phyloP scores from a whole-genome alignment of 371 early-diverging fungal species.

The Mortierella sp. region DNA sequence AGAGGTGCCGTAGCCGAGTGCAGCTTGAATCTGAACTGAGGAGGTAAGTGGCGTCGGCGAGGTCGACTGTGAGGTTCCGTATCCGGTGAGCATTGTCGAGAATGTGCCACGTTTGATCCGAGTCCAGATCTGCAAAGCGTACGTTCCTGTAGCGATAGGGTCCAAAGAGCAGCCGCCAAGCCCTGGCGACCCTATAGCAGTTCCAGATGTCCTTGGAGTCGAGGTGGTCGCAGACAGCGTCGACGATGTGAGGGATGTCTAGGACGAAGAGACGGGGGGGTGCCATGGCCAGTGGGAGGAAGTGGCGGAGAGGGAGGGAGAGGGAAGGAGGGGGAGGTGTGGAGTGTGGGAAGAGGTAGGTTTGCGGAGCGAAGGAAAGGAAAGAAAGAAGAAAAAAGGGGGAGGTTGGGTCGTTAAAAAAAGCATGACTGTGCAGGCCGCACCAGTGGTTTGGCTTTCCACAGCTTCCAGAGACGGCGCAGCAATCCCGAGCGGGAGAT shows the following conservation, averaged over 20 bases:
- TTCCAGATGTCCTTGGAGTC: constrained; percentile 1
- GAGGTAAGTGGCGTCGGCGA: constrained; percentile 11
- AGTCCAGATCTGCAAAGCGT: constrained; percentile 5
- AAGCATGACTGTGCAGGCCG: too few species aligned
- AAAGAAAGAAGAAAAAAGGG: too few species aligned
- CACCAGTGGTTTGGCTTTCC: too few species aligned
- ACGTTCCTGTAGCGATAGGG: constrained; percentile 3
- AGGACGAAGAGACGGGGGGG: constrained; percentile 5
- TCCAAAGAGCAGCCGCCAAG: constrained; percentile 5
- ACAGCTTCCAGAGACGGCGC: too few species aligned
- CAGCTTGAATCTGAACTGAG: not conserved
- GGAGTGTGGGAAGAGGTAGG: constrained; percentile 4
- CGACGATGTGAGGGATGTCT: constrained; percentile 18
- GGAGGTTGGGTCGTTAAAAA: too few species aligned
- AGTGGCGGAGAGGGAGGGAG: too few species aligned
- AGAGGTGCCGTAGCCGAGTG: constrained; percentile 5
- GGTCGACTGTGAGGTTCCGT: constrained; percentile 8
- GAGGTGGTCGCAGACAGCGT: constrained; percentile 11
- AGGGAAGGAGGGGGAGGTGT: constrained; percentile 5
- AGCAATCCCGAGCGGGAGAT: too few species aligned
- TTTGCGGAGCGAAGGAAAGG: too few species aligned
- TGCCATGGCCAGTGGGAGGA: not conserved
- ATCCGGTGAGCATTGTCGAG: constrained; percentile 12
- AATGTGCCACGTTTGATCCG: constrained; percentile 9
- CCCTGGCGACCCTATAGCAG: constrained; percentile 5